Evolutionary conservation across 768 basidiomycete species (phyloP), one percentile per base, ranked within the genome.

Genomic region (Gloeostereum incarnatum): DNA sequence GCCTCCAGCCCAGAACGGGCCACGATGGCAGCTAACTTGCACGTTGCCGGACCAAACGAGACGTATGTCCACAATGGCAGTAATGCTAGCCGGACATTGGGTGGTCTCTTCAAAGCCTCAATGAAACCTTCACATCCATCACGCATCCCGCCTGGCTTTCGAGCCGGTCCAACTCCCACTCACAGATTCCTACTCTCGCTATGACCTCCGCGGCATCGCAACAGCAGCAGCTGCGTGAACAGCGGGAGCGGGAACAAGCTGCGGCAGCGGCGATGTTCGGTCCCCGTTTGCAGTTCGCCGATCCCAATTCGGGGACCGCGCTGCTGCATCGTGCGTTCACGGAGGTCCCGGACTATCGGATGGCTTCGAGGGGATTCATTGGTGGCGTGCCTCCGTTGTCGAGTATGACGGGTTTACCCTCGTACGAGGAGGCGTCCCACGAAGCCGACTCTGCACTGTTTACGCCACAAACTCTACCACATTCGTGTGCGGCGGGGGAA

Each of bases 311-410:
- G 14, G 57, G 54, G 39, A 53, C 54, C 11, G 51, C 57, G 45
- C 45, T 75, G 45, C 61, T 82, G 41, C 75, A 75, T 45, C 69
- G 78, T 16, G 74, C 76, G 33, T 80, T 75, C 49, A 85, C 72
- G 46, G 76, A 71, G 63, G 86, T 96, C 13, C 94, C 94, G 1
- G 78, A 86, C 47, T 98, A 98, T 57, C 71, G 71, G 14, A 70
- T 87, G 32, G 89, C 93, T 2, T 77, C 81, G 44, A 66, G 83
- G 10, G 92, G 91, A 5, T 94, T 93, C 59, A 69, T 93, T 19
- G 92, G 92, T 5, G 91, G 92, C 4, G 81, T 93, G n/a, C 79
- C 84, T 7, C 91, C 94, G 11, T 57, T 91, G 51, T 69, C 69
- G 49, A 81, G 83, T 49, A 68, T 81, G 64, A 66, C 63, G 19